phyloP scores from a whole-genome alignment of 768 basidiomycete genomes.

The Tricholoma furcatifolium region DNA sequence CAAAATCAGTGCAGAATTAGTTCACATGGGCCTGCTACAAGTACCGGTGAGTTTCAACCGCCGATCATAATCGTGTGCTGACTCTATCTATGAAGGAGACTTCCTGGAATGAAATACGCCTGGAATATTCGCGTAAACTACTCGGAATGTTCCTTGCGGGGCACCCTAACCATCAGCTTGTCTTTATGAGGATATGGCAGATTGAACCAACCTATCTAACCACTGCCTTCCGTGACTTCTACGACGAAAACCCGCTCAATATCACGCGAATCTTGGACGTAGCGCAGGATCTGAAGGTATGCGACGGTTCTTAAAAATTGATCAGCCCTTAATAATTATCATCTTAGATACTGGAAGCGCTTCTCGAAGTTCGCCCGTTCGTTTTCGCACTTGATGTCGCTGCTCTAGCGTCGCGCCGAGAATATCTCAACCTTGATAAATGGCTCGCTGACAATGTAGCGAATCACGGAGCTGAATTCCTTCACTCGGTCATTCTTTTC shows the following conservation, averaged over 20 bases:
- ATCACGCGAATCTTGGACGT: conserved; percentile 94
- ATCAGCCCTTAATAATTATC: neutral
- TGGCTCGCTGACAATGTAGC: conserved; percentile 91
- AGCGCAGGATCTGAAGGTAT: conserved; percentile 89
- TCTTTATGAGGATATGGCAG: conserved; percentile 96
- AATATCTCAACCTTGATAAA: conserved; percentile 94
- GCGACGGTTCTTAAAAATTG: conserved; percentile 16
- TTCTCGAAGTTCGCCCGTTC: conserved; percentile 87
- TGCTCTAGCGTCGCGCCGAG: conserved; percentile 86
- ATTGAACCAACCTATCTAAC: conserved; percentile 85
- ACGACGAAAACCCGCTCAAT: conserved; percentile 88
- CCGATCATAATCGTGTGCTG: neutral
- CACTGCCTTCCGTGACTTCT: conserved; percentile 87
- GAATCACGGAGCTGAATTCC: conserved; percentile 80
- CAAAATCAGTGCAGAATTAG: conserved; percentile 90
- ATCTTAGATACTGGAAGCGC: conserved; percentile 81
- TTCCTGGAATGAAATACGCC: conserved; percentile 83
- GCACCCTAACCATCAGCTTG: conserved; percentile 92
- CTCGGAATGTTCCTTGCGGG: conserved; percentile 89
- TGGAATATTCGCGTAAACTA: conserved; percentile 84
- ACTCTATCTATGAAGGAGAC: conserved; percentile 50
- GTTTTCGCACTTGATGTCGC: conserved; percentile 93
- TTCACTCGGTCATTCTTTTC: conserved; percentile 85
- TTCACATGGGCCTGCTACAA: conserved; percentile 90
- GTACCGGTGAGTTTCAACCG: conserved; percentile 64